These are phyloP conservation scores for Geotrichum macrosporum DNA, from an alignment of 1,139 yeast genomes.

Conservation along the genomic window DNA sequence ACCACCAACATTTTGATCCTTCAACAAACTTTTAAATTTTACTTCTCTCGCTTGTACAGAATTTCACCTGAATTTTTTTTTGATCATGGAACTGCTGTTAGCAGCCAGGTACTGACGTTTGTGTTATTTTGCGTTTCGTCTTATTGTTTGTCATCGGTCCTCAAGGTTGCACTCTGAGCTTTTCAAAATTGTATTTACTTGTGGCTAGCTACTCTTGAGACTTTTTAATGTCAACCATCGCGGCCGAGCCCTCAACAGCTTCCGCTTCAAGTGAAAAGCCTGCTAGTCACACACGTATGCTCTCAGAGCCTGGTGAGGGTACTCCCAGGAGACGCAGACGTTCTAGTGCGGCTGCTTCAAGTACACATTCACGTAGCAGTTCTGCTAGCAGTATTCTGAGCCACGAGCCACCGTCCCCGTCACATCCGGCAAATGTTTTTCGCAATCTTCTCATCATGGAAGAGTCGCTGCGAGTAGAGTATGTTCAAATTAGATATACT, in stretches of 20 bases:
- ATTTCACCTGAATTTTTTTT: neutral
- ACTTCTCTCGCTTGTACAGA: neutral
- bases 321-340: constrained; percentile 18
- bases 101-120: neutral
- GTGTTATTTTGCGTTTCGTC: no score
- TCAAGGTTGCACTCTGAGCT: no score
- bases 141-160: no score
- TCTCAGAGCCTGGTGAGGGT: constrained; percentile 10
- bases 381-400: constrained; percentile 12
- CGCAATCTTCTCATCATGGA: constrained; percentile 77
- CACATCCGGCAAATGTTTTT: constrained; percentile 31
- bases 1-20: no score
- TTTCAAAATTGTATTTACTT: no score
- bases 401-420: constrained; percentile 22
- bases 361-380: constrained; percentile 16
- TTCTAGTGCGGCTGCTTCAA: constrained; percentile 18
- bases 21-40: no score
- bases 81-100: neutral
- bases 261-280: constrained; percentile 5
- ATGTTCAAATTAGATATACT: constrained; percentile 61
- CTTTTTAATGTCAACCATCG: constrained; percentile 1
- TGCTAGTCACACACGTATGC: neutral
- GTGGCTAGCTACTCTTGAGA: neutral
- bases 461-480: constrained; percentile 78
- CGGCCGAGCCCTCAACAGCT: constrained; percentile 2